phyloP scores from a whole-genome alignment of 345 rosid species.

The Nephelium lappaceum region DNA sequence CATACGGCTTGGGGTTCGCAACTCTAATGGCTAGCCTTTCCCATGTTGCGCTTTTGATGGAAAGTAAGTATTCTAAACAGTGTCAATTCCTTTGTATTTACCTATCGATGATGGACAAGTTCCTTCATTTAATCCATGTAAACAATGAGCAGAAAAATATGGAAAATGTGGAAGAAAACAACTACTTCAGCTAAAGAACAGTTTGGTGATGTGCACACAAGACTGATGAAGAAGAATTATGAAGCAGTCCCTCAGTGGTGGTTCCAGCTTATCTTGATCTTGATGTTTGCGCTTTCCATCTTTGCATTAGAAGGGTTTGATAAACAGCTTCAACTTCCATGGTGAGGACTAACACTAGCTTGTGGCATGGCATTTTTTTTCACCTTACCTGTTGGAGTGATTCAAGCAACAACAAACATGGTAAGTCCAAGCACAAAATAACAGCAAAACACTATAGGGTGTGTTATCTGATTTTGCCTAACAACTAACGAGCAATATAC shows the following conservation, averaged over 20 bases:
- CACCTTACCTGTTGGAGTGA: conserved; percentile 54
- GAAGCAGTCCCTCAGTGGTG: conserved; percentile 53
- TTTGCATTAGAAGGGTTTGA: conserved; percentile 51
- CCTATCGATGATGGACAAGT: conserved; percentile 10
- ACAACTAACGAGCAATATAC: neutral
- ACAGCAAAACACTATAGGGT: neutral
- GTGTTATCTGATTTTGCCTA: neutral
- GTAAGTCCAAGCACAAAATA: conserved; percentile 14
- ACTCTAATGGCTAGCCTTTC: conserved; percentile 52
- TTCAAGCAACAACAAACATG: conserved; percentile 56
- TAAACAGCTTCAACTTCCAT: conserved; percentile 49
- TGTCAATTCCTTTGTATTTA: neutral
- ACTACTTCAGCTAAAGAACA: conserved; percentile 31
- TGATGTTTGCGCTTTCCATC: conserved; percentile 35
- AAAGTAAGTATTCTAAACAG: conserved; percentile 38
- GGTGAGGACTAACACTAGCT: conserved; percentile 53
- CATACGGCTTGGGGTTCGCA: conserved; percentile 75
- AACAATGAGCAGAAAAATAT: conserved; percentile 33
- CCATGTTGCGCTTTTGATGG: conserved; percentile 63
- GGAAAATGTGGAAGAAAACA: conserved; percentile 36
- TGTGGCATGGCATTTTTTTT: conserved; percentile 41
- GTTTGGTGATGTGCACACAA: conserved; percentile 58
- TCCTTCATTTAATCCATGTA: neutral
- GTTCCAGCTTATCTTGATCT: conserved; percentile 35
- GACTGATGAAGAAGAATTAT: conserved; percentile 68